Conservation (phyloP, 2,329 filamentous ascomycete genomes). For the Colletotrichum filicis region DNA sequence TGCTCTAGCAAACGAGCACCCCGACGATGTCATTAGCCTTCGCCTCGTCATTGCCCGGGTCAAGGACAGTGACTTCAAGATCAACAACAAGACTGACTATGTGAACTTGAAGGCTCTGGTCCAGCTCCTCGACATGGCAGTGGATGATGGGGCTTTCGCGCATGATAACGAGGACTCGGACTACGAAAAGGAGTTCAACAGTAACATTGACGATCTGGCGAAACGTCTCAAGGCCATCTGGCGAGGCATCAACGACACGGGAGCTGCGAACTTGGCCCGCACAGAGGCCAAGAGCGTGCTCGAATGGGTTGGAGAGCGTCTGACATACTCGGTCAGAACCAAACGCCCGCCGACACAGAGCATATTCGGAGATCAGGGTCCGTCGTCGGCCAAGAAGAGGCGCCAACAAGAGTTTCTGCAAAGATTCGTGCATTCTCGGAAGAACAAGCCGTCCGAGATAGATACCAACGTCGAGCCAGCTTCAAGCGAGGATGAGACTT, state of each 20-base stretch:
- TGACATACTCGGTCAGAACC: conserved; percentile 78
- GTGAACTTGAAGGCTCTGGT: conserved; percentile 72
- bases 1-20: conserved; percentile 50
- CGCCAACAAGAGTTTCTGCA: conserved; percentile 57
- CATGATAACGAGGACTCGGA: conserved; percentile 42
- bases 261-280: conserved; percentile 76
- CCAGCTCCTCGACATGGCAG: conserved; percentile 76
- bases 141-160: conserved; percentile 69
- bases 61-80: conserved; percentile 58
- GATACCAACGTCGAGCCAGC: neutral
- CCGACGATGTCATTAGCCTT: conserved; percentile 55
- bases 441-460: conserved; percentile 32
- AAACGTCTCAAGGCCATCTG: conserved; percentile 66
- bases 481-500: conserved; percentile 31
- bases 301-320: conserved; percentile 78
- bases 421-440: conserved; percentile 51
- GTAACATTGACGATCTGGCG: conserved; percentile 74
- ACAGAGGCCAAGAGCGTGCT: conserved; percentile 82
- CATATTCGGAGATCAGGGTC: conserved; percentile 58
- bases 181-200: conserved; percentile 69
- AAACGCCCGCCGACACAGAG: conserved; percentile 64
- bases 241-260: conserved; percentile 77
- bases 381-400: conserved; percentile 51
- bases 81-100: conserved; percentile 73
- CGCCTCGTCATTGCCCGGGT: conserved; percentile 59